Base-by-base conservation (phyloP, 2,329 filamentous ascomycete species). In the Talaromyces sp. region DNA sequence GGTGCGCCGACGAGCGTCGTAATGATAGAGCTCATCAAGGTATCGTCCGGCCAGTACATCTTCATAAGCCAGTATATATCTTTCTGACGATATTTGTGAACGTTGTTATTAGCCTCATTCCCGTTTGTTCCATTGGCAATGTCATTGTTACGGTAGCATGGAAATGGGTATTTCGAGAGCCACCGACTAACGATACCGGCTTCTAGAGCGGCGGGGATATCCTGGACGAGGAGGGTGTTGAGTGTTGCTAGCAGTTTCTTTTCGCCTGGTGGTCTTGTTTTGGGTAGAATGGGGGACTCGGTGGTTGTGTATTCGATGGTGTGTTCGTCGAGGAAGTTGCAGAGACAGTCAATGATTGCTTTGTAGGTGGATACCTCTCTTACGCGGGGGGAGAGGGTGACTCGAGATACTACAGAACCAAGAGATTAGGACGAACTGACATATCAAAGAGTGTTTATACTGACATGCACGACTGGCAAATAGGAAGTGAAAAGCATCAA, bases 171-270 rank as follows among this genome's bases (percentile, higher is more conserved):
- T 70, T 85, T 87, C 39, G 82, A 84, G n/a, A 93, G 83, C 90
- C 90, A 93, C 64, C 85, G 87, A 66, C 89, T 87, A 45, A 93
- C 83, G 67, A 93, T 86, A 7, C 83, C 83, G 43, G 88, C 87
- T 72, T 86, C 78, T 19, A 92, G 77, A 62, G 83, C 83, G 31
- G 82, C 81, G 1, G 83, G 78, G 19, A 85, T 83, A 69, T 86
- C 85, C 67, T 85, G 84, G 66, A 82, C 83, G n/a, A 89, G 80
- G 2, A 92, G 78, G 7, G 78, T 72, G 70, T 90, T 87, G 68
- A 92, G 86, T 24, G 88, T 82, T 1, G 71, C 72, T 13, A 83
- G 67, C 0, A 80, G 76, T 62, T 78, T 79, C 45, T 72, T 77
- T 63, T 83, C 81, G 19, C 78, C 77, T 1, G 76, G 65, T 0